Base-by-base conservation (phyloP, 2,329 filamentous ascomycete genomes). In the Claviceps arundinis region DNA sequence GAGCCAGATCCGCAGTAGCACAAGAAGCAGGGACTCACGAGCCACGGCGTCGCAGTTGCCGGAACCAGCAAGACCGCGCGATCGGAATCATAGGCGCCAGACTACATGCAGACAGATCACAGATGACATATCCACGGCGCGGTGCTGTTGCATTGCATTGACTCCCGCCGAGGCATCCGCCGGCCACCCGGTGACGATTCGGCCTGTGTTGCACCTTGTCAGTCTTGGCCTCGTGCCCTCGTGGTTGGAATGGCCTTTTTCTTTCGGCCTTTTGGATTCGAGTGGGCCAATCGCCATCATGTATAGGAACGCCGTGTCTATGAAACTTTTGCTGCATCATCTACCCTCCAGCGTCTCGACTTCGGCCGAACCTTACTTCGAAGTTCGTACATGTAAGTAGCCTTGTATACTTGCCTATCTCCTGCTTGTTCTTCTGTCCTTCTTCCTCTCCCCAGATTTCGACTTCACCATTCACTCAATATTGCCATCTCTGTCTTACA, bases 1-100 rank as follows among this genome's bases (percentile, higher is more conserved):
- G 30, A 11, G 30, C 30, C 30, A 34, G 30, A 34, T 34, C 9
- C 30, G 30, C 30, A 34, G 30, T 34, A 19, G 14, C 34, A 40
- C 9, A 34, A 40, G 37, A 34, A 24, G 24, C 34, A 43, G 40
- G 49, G 22, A 8, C 19, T 17, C 42, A 22, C 5, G 19, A 14
- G 14, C 5, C 34, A 22, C 9, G 19, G 34, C 49, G 16, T 52
- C 47, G 51, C 47, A 26, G 41, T 49, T 52, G 41, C 51, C 51
- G 6, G 14, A 45, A 46, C 19, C 34, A 49, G 51, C 34, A 52
- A 49, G 51, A 52, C 47, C 47, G 47, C 46, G 45, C 45, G 16
- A 34, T 46, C 17, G 24, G 38, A 11, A 48, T 41, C 38, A 30
- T 41, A 13, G 17, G 5, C 40, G 13, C 40, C 17, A 42, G 8